phyloP scores from a whole-genome alignment of 176 grass and related monocot species.

The Guadua angustifolia region DNA sequence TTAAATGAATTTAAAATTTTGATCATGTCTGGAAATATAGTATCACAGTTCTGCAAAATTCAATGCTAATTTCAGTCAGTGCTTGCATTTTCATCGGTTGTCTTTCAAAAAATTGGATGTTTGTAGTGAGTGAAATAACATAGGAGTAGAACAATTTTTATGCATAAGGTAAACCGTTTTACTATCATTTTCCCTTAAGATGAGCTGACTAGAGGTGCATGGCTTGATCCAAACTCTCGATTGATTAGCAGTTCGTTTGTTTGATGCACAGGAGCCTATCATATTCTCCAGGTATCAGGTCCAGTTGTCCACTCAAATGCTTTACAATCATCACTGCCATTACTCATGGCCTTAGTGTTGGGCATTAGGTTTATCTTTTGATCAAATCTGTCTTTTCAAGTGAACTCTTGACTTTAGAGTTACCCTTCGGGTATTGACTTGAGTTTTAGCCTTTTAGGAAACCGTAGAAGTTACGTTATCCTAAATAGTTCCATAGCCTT shows the following conservation, averaged over 20 bases:
- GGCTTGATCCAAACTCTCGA: neutral
- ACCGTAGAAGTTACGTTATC: neutral
- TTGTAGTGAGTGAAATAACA: neutral
- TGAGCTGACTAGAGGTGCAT: neutral
- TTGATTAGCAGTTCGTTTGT: neutral
- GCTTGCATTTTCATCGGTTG: neutral
- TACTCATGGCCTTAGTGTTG: neutral
- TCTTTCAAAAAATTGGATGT: neutral
- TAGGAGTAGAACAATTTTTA: neutral
- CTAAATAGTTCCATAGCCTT: neutral
- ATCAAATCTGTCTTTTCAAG: neutral
- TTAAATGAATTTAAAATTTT: neutral
- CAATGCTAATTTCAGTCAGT: neutral
- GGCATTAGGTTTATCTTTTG: neutral
- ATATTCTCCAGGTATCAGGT: neutral
- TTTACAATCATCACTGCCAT: neutral
- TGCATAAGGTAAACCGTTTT: neutral
- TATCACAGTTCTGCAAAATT: neutral
- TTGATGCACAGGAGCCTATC: neutral
- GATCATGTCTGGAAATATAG: neutral
- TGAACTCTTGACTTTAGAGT: neutral
- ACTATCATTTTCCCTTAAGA: neutral
- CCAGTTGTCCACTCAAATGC: neutral
- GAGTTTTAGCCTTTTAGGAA: neutral
- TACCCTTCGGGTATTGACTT: neutral